These are phyloP conservation scores for Monascus ruber DNA, from an alignment of 2,329 filamentous ascomycete genomes.

Conservation along the genomic window DNA sequence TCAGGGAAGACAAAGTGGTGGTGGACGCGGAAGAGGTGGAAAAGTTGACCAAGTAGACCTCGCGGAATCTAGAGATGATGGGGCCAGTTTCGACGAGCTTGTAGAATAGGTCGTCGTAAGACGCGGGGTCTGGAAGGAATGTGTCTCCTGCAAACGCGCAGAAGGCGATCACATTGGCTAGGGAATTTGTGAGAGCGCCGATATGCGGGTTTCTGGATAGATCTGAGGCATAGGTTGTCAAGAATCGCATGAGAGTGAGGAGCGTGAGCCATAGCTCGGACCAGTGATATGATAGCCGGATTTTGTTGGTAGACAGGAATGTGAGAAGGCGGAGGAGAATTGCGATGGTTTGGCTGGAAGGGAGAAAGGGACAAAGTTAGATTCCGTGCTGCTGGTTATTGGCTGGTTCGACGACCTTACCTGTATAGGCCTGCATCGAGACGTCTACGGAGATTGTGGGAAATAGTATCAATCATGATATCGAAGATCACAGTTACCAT, in stretches of 20 bases:
- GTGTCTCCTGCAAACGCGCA: conserved; percentile 78
- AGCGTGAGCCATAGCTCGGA: conserved; percentile 85
- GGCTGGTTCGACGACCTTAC: conserved; percentile 16
- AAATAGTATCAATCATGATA: conserved; percentile 78
- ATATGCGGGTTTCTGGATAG: conserved; percentile 58
- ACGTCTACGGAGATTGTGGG: conserved; percentile 79
- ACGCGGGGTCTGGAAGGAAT: conserved; percentile 74
- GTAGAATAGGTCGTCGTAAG: conserved; percentile 96
- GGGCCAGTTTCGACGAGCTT: conserved; percentile 91
- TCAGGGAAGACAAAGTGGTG: conserved; percentile 14
- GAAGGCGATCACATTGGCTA: conserved; percentile 73
- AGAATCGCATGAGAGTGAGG: conserved; percentile 76
- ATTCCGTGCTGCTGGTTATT: background rate
- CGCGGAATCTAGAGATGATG: conserved; percentile 67
- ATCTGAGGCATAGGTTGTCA: conserved; percentile 75
- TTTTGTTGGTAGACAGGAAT: conserved; percentile 70
- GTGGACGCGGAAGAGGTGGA: conserved; percentile 11
- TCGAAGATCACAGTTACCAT: conserved; percentile 70
- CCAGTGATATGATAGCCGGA: conserved; percentile 83
- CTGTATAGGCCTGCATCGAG: conserved; percentile 79
- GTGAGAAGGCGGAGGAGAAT: conserved; percentile 75
- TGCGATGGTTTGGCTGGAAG: conserved; percentile 54
- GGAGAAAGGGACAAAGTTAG: background rate
- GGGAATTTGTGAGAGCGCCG: conserved; percentile 60
- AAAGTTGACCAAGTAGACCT: conserved; percentile 49